A percentile compares a stretch with the other conserved stretches of the same genome.
phyloP scores from a whole-genome alignment of 345 rosid genomes.

The Gossypium mustelinum region DNA sequence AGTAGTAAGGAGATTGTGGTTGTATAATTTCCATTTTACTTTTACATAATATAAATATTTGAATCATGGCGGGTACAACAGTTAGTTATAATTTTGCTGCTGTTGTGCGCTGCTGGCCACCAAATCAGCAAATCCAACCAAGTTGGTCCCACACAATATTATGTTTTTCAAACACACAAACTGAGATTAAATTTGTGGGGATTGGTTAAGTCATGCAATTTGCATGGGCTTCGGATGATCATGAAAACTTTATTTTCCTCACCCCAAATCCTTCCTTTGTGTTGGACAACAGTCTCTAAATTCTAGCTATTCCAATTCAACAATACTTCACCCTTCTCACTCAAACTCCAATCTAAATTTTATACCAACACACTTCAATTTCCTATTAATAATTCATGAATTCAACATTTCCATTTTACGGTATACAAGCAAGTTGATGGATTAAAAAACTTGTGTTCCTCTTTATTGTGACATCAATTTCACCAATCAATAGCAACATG shows the following conservation, averaged over 20 bases:
- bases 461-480: neutral
- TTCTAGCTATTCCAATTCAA: too few species aligned
- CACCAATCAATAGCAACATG: neutral
- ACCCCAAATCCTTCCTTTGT: too few species aligned
- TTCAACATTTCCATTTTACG: neutral
- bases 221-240: neutral
- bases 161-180: too few species aligned
- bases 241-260: neutral
- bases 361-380: too few species aligned
- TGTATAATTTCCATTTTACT: neutral
- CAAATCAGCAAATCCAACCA: constrained; percentile 24
- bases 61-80: constrained; percentile 34
- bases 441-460: neutral
- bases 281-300: too few species aligned
- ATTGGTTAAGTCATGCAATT: neutral
- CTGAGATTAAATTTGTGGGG: too few species aligned
- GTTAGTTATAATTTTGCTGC: neutral
- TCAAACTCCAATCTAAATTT: too few species aligned
- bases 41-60: neutral
- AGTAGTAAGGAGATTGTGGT: neutral
- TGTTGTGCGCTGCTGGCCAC: constrained; percentile 27
- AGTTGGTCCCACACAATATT: neutral
- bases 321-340: too few species aligned
- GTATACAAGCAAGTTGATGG: neutral
- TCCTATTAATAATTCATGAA: neutral